Base-by-base conservation (phyloP, 2,329 filamentous ascomycete species). In the Fusarium odoratissimum region DNA sequence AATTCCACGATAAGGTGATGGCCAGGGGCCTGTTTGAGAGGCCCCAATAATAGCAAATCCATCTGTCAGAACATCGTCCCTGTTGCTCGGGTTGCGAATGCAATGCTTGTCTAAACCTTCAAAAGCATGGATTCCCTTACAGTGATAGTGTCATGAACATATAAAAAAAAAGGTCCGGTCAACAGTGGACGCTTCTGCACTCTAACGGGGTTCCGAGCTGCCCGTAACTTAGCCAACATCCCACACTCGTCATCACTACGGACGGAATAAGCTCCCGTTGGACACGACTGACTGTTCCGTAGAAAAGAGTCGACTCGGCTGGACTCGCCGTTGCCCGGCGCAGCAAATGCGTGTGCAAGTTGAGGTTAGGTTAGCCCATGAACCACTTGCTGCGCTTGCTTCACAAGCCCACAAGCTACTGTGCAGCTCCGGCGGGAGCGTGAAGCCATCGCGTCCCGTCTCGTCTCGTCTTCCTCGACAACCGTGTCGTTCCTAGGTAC, bases 171-270 rank as follows among this genome's bases (percentile, higher is more conserved):
- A 49, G 41, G 40, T 23, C 60, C 44, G n/a, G 51, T 59, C 60
- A 59, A 61, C 68, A 66, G 21, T 41, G 56, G 45, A 74, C 66
- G 69, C 66, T 67, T 71, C 75, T 77, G 75, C 69, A 75, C 51
- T 71, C 60, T 49, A 64, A 76, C 64, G 72, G 73, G 68, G 69
- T 64, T 64, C 64, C 59, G 60, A 59, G 60, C 52, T 65, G 71
- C 41, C 70, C 69, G 72, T 69, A 60, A 64, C 72, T 64, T 66
- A 56, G 72, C 61, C 72, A 75, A 76, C 72, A 64, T 75, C 65
- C 72, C 63, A 75, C 58, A 56, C 55, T 69, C 65, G 65, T 76
- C 61, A 71, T 71, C 69, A 65, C 44, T 38, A 49, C 31, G 42
- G 55, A n/a, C 63, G 55, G 71, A 52, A 58, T 66, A 65, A 55